Evolutionary conservation across 306 rosid species (phyloP).

Genomic region (Spatholobus suberectus): DNA sequence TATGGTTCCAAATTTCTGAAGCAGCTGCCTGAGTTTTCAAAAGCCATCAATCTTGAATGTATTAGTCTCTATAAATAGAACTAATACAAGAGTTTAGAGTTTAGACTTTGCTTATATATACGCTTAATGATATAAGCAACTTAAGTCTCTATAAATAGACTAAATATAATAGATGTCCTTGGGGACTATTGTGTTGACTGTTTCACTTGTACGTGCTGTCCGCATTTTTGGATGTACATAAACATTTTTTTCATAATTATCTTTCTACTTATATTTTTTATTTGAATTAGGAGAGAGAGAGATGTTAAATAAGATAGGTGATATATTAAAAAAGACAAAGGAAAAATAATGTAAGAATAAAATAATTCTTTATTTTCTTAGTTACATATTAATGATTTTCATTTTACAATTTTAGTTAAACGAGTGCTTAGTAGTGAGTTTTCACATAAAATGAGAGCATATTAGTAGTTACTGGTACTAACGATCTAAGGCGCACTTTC

Average conservation of each 20-base stretch:
- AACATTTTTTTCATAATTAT: neutral
- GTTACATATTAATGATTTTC: neutral
- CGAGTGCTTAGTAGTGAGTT: neutral
- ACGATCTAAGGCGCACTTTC: neutral
- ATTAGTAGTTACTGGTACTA: neutral
- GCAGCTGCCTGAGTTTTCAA: no score
- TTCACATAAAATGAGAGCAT: neutral
- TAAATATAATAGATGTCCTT: constrained; percentile 7
- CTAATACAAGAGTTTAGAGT: no score
- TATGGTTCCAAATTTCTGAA: no score
- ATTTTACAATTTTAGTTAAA: neutral
- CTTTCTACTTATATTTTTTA: neutral
- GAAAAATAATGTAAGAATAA: neutral
- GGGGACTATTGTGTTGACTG: constrained; percentile 24
- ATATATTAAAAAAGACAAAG: neutral
- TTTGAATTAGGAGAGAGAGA: neutral
- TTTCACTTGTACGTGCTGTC: neutral
- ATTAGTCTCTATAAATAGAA: no score
- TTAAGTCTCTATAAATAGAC: constrained; percentile 16
- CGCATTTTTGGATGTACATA: neutral
- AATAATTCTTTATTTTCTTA: neutral
- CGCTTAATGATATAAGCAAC: constrained; percentile 9
- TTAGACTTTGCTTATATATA: constrained; percentile 30
- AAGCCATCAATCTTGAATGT: no score
- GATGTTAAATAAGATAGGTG: neutral